Conservation (phyloP, 1,284 basidiomycete species). For the Cutaneotrichosporon cyanovorans region DNA sequence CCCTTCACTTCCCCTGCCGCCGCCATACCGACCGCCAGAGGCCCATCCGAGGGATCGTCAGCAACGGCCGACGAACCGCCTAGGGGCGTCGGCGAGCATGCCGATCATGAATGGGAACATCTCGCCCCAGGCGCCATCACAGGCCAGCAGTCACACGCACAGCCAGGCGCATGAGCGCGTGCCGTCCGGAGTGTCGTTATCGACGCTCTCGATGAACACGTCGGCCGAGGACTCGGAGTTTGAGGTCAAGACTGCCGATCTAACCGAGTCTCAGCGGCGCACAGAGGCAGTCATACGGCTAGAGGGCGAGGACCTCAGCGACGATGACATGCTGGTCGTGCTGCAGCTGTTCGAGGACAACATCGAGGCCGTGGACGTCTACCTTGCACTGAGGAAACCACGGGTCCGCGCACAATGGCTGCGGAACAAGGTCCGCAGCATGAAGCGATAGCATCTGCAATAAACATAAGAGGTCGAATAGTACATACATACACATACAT, state of each 20-base stretch:
- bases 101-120: too few relatives aligned
- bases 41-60: too few relatives aligned
- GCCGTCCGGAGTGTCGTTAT: too few relatives aligned
- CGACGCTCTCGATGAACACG: too few relatives aligned
- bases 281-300: slow-evolving; percentile 33
- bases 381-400: slow-evolving; percentile 24
- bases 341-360: slow-evolving; percentile 34
- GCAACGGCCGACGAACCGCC: too few relatives aligned
- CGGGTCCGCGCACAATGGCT: slow-evolving; percentile 1
- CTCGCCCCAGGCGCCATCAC: too few relatives aligned
- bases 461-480: not conserved
- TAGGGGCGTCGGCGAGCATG: too few relatives aligned
- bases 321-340: slow-evolving; percentile 33
- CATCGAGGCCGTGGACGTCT: slow-evolving; percentile 32
- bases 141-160: not conserved
- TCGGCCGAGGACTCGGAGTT: too few relatives aligned
- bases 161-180: not conserved
- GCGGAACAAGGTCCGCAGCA: not conserved
- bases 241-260: not conserved
- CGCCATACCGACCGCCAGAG: too few relatives aligned
- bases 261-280: slow-evolving; percentile 11
- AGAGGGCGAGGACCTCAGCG: slow-evolving; percentile 26
- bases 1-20: too few relatives aligned
- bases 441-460: not conserved
- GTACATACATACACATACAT: not conserved